Base-by-base conservation (phyloP, 352 stramenopile genomes). In the Aphanomyces euteiches region DNA sequence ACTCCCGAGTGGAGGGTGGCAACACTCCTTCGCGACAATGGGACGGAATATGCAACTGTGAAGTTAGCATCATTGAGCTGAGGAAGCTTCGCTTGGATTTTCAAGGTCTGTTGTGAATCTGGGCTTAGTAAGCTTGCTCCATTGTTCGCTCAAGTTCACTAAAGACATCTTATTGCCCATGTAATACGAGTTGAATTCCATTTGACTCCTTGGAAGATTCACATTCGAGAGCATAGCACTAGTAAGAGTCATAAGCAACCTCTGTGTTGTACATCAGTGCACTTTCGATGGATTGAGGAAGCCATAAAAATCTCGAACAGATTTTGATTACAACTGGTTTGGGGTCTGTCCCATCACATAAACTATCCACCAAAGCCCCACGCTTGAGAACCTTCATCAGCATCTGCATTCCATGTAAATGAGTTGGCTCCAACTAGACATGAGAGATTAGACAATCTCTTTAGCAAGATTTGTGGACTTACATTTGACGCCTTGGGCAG, bases 351-450 rank as follows among this genome's bases (percentile, higher is more conserved):
- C 10, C 43, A 2, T 50, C 43, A 50, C 43, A 50, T n/a, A 50
- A 12, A 50, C 43, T 58, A 67, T 19, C 60, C 60, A 41, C 60
- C 60, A 41, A 67, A 67, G 41, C 60, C 60, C 60, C 60, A 67
- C 8, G 60, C 60, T 37, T 67, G 60, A 15, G 60, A 67, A 3
- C 81, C 80, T 74, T 90, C 80, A 54, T 89, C 82, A 4, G 81
- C 77, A 54, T 91, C 80, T 8, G 73, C 70, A 67, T 90, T 89
- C 84, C 84, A 90, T 50, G 82, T 82, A 66, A 91, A 91, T 43
- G 79, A 83, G 57, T 91, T 91, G 58, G 80, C 75, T 43, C 84
- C 80, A 39, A 82, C 80, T 90, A 63, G 17, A 50, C 17, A 50
- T 50, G 43, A 3, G 43, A n/a, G 10, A 2, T 50, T n/a, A n/a